A percentile compares a stretch with the other conserved stretches of the same genome.
Evolutionary conservation across 2,329 filamentous ascomycete species (phyloP).

Genomic region (Penicillium paneum): DNA sequence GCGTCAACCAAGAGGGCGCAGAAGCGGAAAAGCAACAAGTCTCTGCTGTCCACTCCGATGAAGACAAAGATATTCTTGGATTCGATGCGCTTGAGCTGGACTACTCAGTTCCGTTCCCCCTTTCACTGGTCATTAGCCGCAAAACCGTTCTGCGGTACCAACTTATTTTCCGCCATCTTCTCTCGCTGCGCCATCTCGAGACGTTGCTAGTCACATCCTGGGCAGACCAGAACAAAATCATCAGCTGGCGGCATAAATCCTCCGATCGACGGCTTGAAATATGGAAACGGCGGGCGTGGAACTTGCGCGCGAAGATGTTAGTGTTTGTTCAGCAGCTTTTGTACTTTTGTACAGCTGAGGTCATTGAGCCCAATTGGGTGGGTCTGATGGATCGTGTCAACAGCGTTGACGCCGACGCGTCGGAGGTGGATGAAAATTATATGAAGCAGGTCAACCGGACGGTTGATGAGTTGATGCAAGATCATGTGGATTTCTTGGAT

Average conservation of each 20-base stretch:
- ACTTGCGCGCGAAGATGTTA: constrained; percentile 86
- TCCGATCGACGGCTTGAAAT: constrained; percentile 71
- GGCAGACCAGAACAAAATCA: constrained; percentile 80
- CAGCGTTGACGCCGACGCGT: constrained; percentile 48
- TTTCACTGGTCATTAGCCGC: constrained; percentile 90
- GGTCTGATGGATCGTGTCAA: constrained; percentile 84
- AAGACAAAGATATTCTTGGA: constrained; percentile 80
- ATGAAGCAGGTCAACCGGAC: constrained; percentile 63
- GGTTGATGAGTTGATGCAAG: constrained; percentile 97
- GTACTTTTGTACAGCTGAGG: constrained; percentile 95
- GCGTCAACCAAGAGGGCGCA: constrained; percentile 78
- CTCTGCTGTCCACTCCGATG: constrained; percentile 59
- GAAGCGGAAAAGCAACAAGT: constrained; percentile 70
- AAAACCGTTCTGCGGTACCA: constrained; percentile 98
- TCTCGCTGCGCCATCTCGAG: constrained; percentile 86
- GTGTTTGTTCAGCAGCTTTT: constrained; percentile 95
- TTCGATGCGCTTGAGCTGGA: constrained; percentile 93
- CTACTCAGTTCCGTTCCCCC: constrained; percentile 89
- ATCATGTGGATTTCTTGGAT: constrained; percentile 96
- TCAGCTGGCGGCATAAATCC: constrained; percentile 79
- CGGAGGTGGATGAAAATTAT: constrained; percentile 37
- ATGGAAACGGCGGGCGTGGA: constrained; percentile 93
- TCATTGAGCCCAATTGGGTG: constrained; percentile 97
- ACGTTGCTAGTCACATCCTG: constrained; percentile 81
- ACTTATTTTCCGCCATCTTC: constrained; percentile 87